A percentile compares a stretch with the other conserved stretches of the same genome.
phyloP scores from a whole-genome alignment of 2,329 filamentous ascomycete species.

The Leptographium galeiforme region DNA sequence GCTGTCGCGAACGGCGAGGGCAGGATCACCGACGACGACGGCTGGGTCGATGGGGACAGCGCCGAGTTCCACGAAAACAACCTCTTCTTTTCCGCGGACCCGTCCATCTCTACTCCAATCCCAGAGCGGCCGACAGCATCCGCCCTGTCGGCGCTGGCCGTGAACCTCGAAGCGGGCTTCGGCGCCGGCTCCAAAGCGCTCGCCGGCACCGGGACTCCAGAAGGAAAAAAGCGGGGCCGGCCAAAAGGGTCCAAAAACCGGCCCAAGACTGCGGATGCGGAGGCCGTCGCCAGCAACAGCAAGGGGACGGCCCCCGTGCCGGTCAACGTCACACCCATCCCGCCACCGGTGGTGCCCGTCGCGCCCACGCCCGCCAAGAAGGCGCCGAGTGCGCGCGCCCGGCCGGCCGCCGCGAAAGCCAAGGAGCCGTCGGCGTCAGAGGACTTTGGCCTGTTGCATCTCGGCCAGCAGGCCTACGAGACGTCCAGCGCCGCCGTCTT shows the following conservation, averaged over 20 bases:
- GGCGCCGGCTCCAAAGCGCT: not conserved
- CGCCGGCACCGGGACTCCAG: not conserved
- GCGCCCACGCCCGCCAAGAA: constrained; percentile 9
- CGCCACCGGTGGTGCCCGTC: constrained; percentile 12
- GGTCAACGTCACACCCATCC: constrained; percentile 8
- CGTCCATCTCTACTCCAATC: not conserved
- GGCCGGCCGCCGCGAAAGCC: no score
- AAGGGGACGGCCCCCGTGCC: not conserved
- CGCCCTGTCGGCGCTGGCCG: not conserved
- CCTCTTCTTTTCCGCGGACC: constrained; percentile 3
- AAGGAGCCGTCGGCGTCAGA: constrained; percentile 9
- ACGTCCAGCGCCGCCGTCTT: not conserved
- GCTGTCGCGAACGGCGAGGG: not conserved
- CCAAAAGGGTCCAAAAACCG: constrained; percentile 41
- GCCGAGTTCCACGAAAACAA: constrained; percentile 14
- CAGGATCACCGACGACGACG: constrained; percentile 20
- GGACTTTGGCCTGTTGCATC: not conserved
- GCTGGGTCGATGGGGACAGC: constrained; percentile 33
- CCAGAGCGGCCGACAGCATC: not conserved
- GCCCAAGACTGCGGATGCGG: constrained; percentile 10
- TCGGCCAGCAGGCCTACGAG: not conserved
- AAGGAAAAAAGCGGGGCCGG: constrained; percentile 28
- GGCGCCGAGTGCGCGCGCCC: constrained; percentile 14
- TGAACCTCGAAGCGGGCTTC: not conserved
- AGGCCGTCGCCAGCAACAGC: not conserved